Evolutionary conservation across 345 rosid genomes (phyloP).

Genomic region (Linum lewisii): DNA sequence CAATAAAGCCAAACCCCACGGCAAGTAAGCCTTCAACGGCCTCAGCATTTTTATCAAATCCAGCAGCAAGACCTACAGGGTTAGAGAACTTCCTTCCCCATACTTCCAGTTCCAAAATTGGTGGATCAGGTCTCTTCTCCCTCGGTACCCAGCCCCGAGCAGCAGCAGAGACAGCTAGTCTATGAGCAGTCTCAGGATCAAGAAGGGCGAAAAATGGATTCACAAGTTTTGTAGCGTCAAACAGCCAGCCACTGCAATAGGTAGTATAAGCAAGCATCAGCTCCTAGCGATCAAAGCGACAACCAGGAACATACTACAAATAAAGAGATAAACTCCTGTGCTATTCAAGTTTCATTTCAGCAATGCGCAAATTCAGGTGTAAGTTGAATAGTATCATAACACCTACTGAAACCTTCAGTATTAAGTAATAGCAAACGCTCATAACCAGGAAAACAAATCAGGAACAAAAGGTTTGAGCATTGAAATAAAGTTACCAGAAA

Average conservation of each 20-base stretch:
- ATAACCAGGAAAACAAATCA: not conserved
- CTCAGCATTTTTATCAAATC: conserved; percentile 96
- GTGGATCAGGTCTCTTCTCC: conserved; percentile 83
- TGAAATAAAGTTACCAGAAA: conserved; percentile 56
- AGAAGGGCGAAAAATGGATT: conserved; percentile 91
- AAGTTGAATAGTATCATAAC: not conserved
- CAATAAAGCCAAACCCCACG: conserved; percentile 90
- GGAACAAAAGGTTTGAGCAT: not conserved
- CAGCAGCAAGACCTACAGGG: conserved; percentile 96
- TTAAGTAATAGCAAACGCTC: not conserved
- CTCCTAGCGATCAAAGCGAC: no score
- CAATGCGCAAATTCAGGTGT: not conserved
- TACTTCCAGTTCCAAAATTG: conserved; percentile 71
- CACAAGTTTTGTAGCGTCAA: conserved; percentile 81
- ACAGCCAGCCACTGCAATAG: conserved; percentile 82
- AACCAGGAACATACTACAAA: no score
- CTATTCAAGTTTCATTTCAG: not conserved
- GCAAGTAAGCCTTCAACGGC: conserved; percentile 89
- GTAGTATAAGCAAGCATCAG: conserved; percentile 6
- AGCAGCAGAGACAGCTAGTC: conserved; percentile 82
- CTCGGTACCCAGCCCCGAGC: conserved; percentile 96
- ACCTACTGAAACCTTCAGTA: not conserved
- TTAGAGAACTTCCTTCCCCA: conserved; percentile 97
- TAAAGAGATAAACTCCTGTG: conserved; percentile 3
- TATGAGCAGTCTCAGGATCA: conserved; percentile 91